Base-by-base conservation (phyloP, 2,329 filamentous ascomycete genomes). In the Penicillium sp. region DNA sequence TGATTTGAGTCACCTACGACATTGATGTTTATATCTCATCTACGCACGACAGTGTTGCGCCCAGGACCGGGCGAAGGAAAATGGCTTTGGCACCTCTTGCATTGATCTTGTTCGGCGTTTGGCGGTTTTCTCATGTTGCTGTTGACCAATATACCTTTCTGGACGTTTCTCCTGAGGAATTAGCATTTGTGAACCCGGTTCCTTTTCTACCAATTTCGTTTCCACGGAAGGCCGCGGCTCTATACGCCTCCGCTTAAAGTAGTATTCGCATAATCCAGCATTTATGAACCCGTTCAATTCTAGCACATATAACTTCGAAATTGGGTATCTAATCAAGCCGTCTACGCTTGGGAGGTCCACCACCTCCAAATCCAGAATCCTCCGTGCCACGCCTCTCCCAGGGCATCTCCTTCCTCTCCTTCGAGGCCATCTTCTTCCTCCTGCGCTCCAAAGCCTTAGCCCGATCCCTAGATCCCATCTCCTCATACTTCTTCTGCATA, bases 361-460 rank as follows among this genome's bases (percentile, higher is more conserved):
- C 62, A 7, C 55, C 60, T 45, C 53, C 57, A 48, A 50, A 47
- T 44, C 44, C 54, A 46, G 57, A 57, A 51, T 49, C 55, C 33
- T 70, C 71, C 24, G 66, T 57, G 10, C 68, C 70, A 55, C 82
- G 76, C 56, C 82, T 74, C 44, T 74, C 76, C 67, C 75, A 73
- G 0, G 85, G 85, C 80, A 92, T 77, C 56, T 84, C 81, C 76
- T 84, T 95, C 77, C 88, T 88, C 80, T 97, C 94, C 78, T 88
- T 92, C 9, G 83, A 79, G 0, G 89, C 84, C 47, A 90, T 78
- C 86, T 96, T 96, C 86, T 96, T 96, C 72, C 90, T 79, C 75
- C 88, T 85, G 69, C 89, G 81, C 79, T 95, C 90, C 64, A 97
- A 89, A 13, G 87, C 85, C 76, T 86, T 88, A 56, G 95, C 88